Base-by-base conservation (phyloP, 805 yeast genomes). In the Alloascoidea africana region DNA sequence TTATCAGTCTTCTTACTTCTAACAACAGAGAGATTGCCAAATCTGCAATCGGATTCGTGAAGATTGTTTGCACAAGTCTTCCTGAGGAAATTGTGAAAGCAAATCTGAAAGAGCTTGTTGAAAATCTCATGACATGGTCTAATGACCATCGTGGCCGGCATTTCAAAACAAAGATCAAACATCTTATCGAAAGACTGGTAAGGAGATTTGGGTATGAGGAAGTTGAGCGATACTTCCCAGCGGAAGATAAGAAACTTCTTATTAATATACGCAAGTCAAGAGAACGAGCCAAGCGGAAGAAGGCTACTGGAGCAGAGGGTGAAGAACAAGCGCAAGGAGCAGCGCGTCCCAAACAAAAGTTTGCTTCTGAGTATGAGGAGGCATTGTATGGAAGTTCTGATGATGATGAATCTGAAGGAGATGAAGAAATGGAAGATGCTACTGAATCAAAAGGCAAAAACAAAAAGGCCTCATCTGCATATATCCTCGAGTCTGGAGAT, bases 131-230 rank as follows among this genome's bases (percentile, higher is more conserved):
- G 70, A 74, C 76, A 43, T 87, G 96, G 91, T 84, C 96, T 33
- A 91, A 85, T 55, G 96, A 87, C 54, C 96, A 89, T 58, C 84
- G 85, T 51, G 93, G 94, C 36, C n/a, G n/a, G n/a, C 95, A 86
- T 53, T 91, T 91, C 68, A 86, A 84, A 55, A 72, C 87, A 11
- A 89, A 84, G 57, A 89, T 91, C 27, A 84, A 85, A 62, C 96
- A 91, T 52, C 80, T 91, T 39, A 65, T 91, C 44, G 99, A 91
- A 65, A 73, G 97, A 49, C 63, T 91, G 50, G 72, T 89, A 39
- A 73, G 98, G 54, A 76, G 86, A 53, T 85, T 84, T 53, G 96
- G 97, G n/a, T 68, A 73, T 43, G 96, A 87, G 23, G 68, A 64
- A n/a, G 70, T 91, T 38, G 94, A 82, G 52, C 62, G 62, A 38